Percentiles rank a stretch among this genome's conserved stretches.
phyloP scores from a whole-genome alignment of 2,329 filamentous ascomycete genomes.

The Amphichorda felina region DNA sequence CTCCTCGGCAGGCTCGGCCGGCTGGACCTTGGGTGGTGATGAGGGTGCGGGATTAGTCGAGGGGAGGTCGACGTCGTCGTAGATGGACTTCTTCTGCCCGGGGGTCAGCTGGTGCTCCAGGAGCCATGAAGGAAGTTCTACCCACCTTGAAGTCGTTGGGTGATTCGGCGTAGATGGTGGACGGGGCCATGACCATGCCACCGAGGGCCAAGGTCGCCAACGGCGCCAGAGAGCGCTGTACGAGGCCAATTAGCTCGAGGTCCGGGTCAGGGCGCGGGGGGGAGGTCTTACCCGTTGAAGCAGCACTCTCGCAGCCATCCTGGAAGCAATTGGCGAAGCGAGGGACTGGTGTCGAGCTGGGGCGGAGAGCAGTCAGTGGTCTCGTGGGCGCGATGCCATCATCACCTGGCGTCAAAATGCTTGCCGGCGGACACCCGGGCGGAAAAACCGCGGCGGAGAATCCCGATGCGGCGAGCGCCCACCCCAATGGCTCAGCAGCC shows the following conservation, averaged over 20 bases:
- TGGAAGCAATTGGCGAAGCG: constrained; percentile 3
- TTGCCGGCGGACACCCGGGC: neutral
- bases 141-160: constrained; percentile 22
- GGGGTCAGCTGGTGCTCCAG: neutral
- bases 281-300: constrained; percentile 36
- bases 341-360: neutral
- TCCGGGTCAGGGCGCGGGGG: neutral
- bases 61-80: constrained; percentile 54
- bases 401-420: neutral
- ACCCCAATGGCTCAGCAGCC: too few species aligned
- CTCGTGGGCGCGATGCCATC: neutral
- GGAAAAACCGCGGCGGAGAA: constrained; percentile 1
- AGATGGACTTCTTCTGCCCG: constrained; percentile 57
- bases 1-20: constrained; percentile 18
- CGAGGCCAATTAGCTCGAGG: constrained; percentile 7
- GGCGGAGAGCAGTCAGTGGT: neutral
- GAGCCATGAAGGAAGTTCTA: neutral
- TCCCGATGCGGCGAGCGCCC: neutral
- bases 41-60: constrained; percentile 17
- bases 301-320: constrained; percentile 48
- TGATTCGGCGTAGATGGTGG: constrained; percentile 39
- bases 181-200: constrained; percentile 33
- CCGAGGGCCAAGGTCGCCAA: constrained; percentile 39
- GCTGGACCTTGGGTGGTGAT: constrained; percentile 10
- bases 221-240: constrained; percentile 39